Evolutionary conservation across 202 grass and related monocot genomes (phyloP).

Genomic region (Carex sylvatica): DNA sequence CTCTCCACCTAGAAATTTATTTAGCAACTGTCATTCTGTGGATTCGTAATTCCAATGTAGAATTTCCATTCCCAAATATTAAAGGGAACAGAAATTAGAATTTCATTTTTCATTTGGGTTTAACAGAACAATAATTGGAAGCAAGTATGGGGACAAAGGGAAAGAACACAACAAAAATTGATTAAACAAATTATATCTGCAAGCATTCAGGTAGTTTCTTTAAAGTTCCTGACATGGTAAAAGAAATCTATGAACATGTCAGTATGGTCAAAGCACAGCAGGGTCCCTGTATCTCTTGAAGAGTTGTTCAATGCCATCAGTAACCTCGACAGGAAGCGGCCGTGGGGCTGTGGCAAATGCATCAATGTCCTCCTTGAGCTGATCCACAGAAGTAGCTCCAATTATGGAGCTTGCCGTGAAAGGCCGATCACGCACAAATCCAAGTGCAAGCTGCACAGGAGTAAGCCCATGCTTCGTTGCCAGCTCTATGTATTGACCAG

Average conservation of each 20-base stretch:
- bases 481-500: constrained; percentile 53
- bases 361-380: constrained; percentile 75
- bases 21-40: no score
- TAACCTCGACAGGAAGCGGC: constrained; percentile 52
- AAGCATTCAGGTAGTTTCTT: background rate
- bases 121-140: background rate
- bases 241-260: background rate
- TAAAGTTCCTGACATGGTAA: background rate
- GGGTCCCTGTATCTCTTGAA: constrained; percentile 88
- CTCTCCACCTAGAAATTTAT: no score
- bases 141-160: background rate
- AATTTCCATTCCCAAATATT: background rate
- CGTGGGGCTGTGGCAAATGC: constrained; percentile 53
- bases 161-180: background rate
- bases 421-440: constrained; percentile 69
- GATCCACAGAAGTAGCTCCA: constrained; percentile 72
- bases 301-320: constrained; percentile 51
- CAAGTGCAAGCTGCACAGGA: constrained; percentile 74
- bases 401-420: constrained; percentile 78
- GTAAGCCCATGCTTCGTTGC: constrained; percentile 72
- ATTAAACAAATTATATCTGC: background rate
- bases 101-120: background rate
- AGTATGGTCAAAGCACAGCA: constrained; percentile 41
- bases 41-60: background rate
- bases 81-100: background rate